Evolutionary conservation across 2,329 filamentous ascomycete genomes (phyloP).

Genomic region (Elsinoe fawcettii): DNA sequence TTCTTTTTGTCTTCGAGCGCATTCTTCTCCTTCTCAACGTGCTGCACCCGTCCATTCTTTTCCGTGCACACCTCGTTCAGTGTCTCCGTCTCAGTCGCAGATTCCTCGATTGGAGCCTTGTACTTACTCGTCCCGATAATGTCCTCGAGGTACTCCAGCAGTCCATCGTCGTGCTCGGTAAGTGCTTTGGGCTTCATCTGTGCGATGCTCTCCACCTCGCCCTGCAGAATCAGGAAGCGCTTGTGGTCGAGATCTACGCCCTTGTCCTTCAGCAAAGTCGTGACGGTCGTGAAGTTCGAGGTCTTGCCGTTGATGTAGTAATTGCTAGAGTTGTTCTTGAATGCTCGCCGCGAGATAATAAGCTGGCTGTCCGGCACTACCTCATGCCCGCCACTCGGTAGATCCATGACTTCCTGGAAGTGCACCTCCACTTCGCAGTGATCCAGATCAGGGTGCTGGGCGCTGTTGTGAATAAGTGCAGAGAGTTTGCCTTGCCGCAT

Average conservation of each 20-base stretch:
- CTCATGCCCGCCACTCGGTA: slow-evolving; percentile 65
- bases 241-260: slow-evolving; percentile 97
- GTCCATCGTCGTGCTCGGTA: slow-evolving; percentile 90
- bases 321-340: slow-evolving; percentile 97
- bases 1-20: slow-evolving; percentile 93
- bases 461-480: slow-evolving; percentile 94
- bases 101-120: slow-evolving; percentile 92
- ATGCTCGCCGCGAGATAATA: slow-evolving; percentile 82
- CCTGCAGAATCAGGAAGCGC: slow-evolving; percentile 92
- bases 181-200: slow-evolving; percentile 98
- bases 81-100: slow-evolving; percentile 78
- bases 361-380: slow-evolving; percentile 77
- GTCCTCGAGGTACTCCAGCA: slow-evolving; percentile 94
- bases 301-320: slow-evolving; percentile 91
- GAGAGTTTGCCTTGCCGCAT: slow-evolving; percentile 99
- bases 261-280: slow-evolving; percentile 72
- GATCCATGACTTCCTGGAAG: slow-evolving; percentile 90
- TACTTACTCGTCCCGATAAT: slow-evolving; percentile 99
- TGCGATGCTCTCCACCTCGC: slow-evolving; percentile 96
- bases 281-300: slow-evolving; percentile 89
- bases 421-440: slow-evolving; percentile 94
- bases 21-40: slow-evolving; percentile 95
- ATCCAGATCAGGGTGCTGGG: slow-evolving; percentile 73
- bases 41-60: slow-evolving; percentile 90
- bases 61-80: slow-evolving; percentile 93